Evolutionary conservation across 2,329 filamentous ascomycete species (phyloP).

Genomic region (Fusarium luffae): DNA sequence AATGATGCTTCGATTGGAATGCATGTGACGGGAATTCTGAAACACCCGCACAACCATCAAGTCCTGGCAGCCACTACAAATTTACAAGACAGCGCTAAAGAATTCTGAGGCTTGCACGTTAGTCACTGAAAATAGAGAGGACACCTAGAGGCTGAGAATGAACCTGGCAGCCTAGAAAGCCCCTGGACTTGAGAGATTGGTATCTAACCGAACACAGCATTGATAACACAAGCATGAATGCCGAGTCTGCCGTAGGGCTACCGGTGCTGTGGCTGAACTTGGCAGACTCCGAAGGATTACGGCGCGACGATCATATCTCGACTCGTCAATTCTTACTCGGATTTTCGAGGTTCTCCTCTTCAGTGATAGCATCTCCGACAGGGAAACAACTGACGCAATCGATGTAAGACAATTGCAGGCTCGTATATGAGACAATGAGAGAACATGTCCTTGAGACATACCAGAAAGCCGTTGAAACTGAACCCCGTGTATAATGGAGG

Average conservation of each 20-base stretch:
- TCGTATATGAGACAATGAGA: neutral
- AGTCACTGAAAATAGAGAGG: neutral
- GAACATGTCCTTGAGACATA: neutral
- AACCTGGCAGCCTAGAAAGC: neutral
- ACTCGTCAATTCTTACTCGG: neutral
- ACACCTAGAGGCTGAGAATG: neutral
- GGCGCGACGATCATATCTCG: neutral
- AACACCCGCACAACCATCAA: neutral
- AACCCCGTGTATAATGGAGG: neutral
- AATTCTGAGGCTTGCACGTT: neutral
- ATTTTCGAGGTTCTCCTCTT: neutral
- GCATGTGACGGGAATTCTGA: neutral
- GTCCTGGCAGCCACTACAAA: neutral
- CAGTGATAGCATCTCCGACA: neutral
- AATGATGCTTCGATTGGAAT: neutral
- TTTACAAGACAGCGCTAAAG: neutral
- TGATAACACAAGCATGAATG: neutral
- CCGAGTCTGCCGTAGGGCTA: neutral
- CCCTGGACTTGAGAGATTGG: constrained; percentile 5
- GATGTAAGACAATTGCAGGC: no score
- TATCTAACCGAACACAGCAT: neutral
- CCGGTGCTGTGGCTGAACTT: neutral
- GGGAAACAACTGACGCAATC: no score
- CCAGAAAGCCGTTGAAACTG: neutral
- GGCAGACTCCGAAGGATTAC: neutral